Evolutionary conservation across 306 rosid genomes (phyloP).

Genomic region (Abrus pulchellus): DNA sequence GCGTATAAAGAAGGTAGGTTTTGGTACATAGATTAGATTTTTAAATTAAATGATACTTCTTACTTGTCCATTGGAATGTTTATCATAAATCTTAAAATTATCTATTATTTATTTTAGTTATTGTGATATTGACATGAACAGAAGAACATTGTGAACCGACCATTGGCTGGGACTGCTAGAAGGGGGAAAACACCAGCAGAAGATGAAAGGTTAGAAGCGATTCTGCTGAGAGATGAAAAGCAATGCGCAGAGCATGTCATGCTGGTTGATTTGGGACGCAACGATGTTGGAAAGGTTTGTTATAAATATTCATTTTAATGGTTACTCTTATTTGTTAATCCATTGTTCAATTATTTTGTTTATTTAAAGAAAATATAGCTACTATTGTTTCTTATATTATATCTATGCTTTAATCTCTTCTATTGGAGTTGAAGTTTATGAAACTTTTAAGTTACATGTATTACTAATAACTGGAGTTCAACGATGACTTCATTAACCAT

Average conservation of each 20-base stretch:
- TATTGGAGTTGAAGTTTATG: constrained; percentile 19
- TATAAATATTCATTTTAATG: constrained; percentile 18
- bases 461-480: neutral
- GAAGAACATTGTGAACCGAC: constrained; percentile 81
- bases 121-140: constrained; percentile 50
- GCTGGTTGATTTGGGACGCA: constrained; percentile 94
- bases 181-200: constrained; percentile 71
- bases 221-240: constrained; percentile 72
- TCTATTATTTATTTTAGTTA: constrained; percentile 21
- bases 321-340: constrained; percentile 8
- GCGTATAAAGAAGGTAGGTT: constrained; percentile 61
- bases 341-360: neutral
- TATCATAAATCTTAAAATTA: constrained; percentile 5
- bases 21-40: constrained; percentile 9
- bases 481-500: neutral
- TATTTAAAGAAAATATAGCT: neutral
- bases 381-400: constrained; percentile 24
- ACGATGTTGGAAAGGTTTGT: constrained; percentile 91
- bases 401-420: constrained; percentile 30
- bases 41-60: constrained; percentile 26
- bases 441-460: constrained; percentile 20
- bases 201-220: constrained; percentile 62
- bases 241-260: constrained; percentile 88
- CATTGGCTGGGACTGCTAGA: constrained; percentile 84
- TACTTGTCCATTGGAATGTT: constrained; percentile 28